phyloP scores from a whole-genome alignment of 352 stramenopile genomes.

The Phytophthora rubi region DNA sequence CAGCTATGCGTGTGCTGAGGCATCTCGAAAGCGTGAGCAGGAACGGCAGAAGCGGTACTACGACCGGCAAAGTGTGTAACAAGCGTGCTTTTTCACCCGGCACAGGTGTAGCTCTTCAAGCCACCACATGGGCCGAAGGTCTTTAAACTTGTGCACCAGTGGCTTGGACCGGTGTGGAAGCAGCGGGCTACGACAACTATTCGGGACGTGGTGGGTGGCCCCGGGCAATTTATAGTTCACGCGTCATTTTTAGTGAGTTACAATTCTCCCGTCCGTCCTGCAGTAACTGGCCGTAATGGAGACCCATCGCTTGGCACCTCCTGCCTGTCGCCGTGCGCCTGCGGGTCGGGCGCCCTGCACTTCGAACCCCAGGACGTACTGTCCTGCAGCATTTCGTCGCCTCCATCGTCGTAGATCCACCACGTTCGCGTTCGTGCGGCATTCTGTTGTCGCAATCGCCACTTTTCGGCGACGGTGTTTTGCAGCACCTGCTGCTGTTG shows the following conservation, averaged over 20 bases:
- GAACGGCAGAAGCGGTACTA: not conserved
- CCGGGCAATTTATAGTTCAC: conserved; percentile 5
- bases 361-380: too few species aligned
- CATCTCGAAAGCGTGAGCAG: not conserved
- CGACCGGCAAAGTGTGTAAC: not conserved
- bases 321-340: too few species aligned
- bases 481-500: too few species aligned
- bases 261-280: too few species aligned
- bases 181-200: conserved; percentile 2
- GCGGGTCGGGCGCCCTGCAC: too few species aligned
- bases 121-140: not conserved
- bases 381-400: too few species aligned
- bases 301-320: too few species aligned
- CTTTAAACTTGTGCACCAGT: conserved; percentile 3
- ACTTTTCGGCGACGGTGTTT: too few species aligned
- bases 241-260: conserved; percentile 6
- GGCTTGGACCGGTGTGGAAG: conserved; percentile 9
- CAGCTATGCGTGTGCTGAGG: not conserved
- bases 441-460: too few species aligned
- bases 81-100: not conserved
- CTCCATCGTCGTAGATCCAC: too few species aligned
- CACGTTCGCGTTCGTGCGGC: too few species aligned
- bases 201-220: not conserved
- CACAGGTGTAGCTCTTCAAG: not conserved
- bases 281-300: too few species aligned